Conservation (phyloP, 2,329 filamentous ascomycete genomes). For the Ascochyta koolunga region DNA sequence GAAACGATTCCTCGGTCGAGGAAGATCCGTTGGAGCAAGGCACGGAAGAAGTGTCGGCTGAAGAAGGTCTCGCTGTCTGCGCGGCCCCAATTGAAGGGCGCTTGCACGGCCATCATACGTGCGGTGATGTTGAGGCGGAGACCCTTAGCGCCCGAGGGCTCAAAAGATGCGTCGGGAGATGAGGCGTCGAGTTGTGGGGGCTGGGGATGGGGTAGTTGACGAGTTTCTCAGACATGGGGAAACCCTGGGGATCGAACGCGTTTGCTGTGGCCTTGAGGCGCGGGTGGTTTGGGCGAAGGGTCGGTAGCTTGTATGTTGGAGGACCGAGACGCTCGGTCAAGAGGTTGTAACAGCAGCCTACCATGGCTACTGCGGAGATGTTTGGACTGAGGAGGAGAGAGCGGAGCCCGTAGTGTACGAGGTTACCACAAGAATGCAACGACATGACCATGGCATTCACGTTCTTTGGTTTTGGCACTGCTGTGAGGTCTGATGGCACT, state of each 20-base stretch:
- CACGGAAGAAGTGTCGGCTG: slow-evolving; percentile 89
- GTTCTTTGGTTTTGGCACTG: slow-evolving; percentile 38
- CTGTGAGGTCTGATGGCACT: slow-evolving; percentile 33
- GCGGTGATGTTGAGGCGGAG: slow-evolving; percentile 93
- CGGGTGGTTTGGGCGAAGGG: slow-evolving; percentile 74
- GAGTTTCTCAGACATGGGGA: slow-evolving; percentile 84
- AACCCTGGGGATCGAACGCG: slow-evolving; percentile 85
- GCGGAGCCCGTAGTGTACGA: slow-evolving; percentile 92
- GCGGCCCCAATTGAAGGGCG: slow-evolving; percentile 87
- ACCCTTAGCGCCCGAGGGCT: slow-evolving; percentile 52
- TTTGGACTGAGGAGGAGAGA: slow-evolving; percentile 83
- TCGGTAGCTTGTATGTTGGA: slow-evolving; percentile 82
- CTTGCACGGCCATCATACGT: slow-evolving; percentile 97
- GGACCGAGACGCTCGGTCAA: slow-evolving; percentile 88
- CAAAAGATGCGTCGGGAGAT: neutral
- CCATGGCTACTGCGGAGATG: slow-evolving; percentile 89
- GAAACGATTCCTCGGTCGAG: slow-evolving; percentile 80
- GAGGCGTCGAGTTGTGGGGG: neutral
- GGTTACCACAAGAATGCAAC: slow-evolving; percentile 95
- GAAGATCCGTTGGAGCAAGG: slow-evolving; percentile 89
- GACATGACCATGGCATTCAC: slow-evolving; percentile 81
- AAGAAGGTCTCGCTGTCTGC: slow-evolving; percentile 87
- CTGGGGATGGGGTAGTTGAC: slow-evolving; percentile 52
- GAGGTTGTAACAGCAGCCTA: slow-evolving; percentile 98
- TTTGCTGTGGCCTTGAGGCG: slow-evolving; percentile 71